A percentile compares a stretch with the other conserved stretches of the same genome.
These are phyloP conservation scores for Wickerhamiella azymoides DNA, from an alignment of 805 yeast species.

Conservation along the genomic window DNA sequence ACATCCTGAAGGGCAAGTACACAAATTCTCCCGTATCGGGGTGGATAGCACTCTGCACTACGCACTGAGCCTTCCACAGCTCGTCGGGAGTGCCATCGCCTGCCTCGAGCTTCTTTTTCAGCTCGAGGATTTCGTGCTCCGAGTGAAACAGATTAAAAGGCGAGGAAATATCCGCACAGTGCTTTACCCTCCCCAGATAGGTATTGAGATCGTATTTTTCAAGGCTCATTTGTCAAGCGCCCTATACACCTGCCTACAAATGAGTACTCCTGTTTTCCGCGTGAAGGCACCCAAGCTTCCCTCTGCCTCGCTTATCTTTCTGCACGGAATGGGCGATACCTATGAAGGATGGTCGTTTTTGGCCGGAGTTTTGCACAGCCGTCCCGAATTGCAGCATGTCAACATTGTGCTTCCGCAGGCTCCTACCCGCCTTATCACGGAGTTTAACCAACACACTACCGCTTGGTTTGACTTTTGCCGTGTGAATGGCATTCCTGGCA, in stretches of 20 bases:
- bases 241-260: neutral
- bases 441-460: slow-evolving; percentile 55
- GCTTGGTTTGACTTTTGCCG: slow-evolving; percentile 92
- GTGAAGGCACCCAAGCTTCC: slow-evolving; percentile 32
- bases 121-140: slow-evolving; percentile 41
- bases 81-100: slow-evolving; percentile 71
- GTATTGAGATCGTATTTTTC: slow-evolving; percentile 57
- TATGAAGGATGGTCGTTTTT: slow-evolving; percentile 87
- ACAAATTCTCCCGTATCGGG: slow-evolving; percentile 96
- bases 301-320: slow-evolving; percentile 54
- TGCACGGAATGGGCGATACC: slow-evolving; percentile 87
- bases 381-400: slow-evolving; percentile 36
- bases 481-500: no score
- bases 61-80: slow-evolving; percentile 77
- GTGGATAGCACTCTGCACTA: slow-evolving; percentile 83
- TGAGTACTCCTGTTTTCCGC: slow-evolving; percentile 22
- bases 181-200: slow-evolving; percentile 89
- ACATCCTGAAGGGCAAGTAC: slow-evolving; percentile 89
- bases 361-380: slow-evolving; percentile 40
- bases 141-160: slow-evolving; percentile 77
- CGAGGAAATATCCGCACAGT: slow-evolving; percentile 84
- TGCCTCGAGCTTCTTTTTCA: slow-evolving; percentile 53
- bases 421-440: slow-evolving; percentile 53
- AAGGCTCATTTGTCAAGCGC: neutral
- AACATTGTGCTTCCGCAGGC: slow-evolving; percentile 88